These are phyloP conservation scores for Tricholoma matsutake DNA, from an alignment of 768 basidiomycete genomes.

Conservation along the genomic window DNA sequence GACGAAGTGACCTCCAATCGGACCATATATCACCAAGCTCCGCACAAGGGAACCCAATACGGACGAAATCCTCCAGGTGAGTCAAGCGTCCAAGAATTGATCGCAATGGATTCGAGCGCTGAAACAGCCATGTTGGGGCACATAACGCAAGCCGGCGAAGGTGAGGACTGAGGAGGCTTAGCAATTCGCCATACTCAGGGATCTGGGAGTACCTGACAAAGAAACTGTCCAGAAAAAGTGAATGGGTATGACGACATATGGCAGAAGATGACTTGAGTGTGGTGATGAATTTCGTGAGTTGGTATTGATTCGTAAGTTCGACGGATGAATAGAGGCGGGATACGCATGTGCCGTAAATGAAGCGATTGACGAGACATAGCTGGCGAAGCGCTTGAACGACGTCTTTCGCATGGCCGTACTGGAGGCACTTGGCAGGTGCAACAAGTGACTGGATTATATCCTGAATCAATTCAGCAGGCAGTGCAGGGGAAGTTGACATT, in stretches of 20 bases:
- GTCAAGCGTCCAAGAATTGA: slow-evolving; percentile 9
- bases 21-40: slow-evolving; percentile 7
- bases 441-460: slow-evolving; percentile 10
- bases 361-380: slow-evolving; percentile 9
- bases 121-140: slow-evolving; percentile 7
- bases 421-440: slow-evolving; percentile 3
- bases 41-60: slow-evolving; percentile 12
- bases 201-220: not conserved
- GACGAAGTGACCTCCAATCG: slow-evolving; percentile 11
- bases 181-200: slow-evolving; percentile 6
- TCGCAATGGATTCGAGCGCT: slow-evolving; percentile 3
- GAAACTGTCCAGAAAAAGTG: slow-evolving; percentile 4
- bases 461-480: not conserved
- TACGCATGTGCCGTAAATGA: slow-evolving; percentile 1
- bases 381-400: slow-evolving; percentile 10
- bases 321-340: slow-evolving; percentile 14
- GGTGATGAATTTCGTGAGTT: slow-evolving; percentile 4
- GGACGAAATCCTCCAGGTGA: slow-evolving; percentile 11
- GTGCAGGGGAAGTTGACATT: not conserved
- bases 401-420: slow-evolving; percentile 11
- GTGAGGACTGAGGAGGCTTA: slow-evolving; percentile 6
- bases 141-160: slow-evolving; percentile 13
- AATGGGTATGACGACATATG: slow-evolving; percentile 2
- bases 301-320: slow-evolving; percentile 6
- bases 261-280: slow-evolving; percentile 3